Evolutionary conservation across 2,329 filamentous ascomycete genomes (phyloP).

Genomic region (Aureobasidium sp.): DNA sequence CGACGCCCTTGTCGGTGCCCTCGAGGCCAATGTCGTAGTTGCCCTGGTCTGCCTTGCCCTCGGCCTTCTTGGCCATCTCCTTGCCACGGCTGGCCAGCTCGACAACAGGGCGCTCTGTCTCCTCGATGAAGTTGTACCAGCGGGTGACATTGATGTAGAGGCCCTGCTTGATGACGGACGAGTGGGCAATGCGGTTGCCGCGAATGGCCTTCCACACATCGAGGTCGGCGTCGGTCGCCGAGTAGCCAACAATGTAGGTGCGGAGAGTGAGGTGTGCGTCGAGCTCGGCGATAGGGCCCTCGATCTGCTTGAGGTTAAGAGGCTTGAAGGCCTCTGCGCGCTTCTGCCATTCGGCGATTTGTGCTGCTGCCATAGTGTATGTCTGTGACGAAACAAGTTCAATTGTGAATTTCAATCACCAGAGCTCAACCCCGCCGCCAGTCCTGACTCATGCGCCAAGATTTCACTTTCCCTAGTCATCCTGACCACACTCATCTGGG

Average conservation of each 20-base stretch:
- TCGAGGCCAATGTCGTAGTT: conserved; percentile 85
- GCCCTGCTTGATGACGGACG: conserved; percentile 69
- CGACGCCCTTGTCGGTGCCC: conserved; percentile 79
- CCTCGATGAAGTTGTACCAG: conserved; percentile 84
- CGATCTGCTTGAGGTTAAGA: conserved; percentile 75
- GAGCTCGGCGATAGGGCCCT: conserved; percentile 65
- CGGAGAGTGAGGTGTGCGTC: conserved; percentile 83
- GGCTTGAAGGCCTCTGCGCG: conserved; percentile 46
- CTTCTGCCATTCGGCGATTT: conserved; percentile 48
- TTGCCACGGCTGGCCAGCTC: conserved; percentile 47
- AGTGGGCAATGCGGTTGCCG: conserved; percentile 72
- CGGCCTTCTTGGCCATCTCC: conserved; percentile 62
- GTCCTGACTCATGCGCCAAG: conserved; percentile 4
- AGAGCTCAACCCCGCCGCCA: conserved; percentile 4
- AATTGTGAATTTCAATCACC: neutral
- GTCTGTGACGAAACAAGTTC: conserved; percentile 1
- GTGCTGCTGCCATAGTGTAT: conserved; percentile 22
- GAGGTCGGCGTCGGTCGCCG: conserved; percentile 66
- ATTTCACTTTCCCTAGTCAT: neutral
- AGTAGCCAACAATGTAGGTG: conserved; percentile 78
- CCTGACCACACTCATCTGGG: neutral
- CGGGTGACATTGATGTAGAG: conserved; percentile 68
- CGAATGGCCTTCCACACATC: conserved; percentile 78
- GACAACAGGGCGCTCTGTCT: conserved; percentile 62
- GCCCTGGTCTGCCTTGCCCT: conserved; percentile 73